phyloP scores from a whole-genome alignment of 805 yeast species.

The Ogataea paradorogensis region DNA sequence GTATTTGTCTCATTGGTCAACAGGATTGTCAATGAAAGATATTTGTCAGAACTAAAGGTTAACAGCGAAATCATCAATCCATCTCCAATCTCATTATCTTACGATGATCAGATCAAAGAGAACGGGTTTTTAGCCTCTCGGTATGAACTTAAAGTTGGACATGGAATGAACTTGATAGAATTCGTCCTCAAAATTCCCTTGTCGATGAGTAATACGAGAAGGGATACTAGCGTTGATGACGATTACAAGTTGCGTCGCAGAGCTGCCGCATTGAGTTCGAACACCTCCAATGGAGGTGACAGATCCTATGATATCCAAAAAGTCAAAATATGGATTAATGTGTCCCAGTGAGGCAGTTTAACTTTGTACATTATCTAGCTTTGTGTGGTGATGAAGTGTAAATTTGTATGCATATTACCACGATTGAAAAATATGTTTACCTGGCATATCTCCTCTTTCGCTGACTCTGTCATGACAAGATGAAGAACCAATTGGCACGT shows the following conservation, averaged over 20 bases:
- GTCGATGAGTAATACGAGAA: not conserved
- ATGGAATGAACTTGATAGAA: slow-evolving; percentile 45
- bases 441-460: too few relatives aligned
- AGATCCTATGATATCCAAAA: slow-evolving; percentile 30
- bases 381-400: not conserved
- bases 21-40: slow-evolving; percentile 36
- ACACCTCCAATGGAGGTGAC: slow-evolving; percentile 6
- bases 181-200: slow-evolving; percentile 33
- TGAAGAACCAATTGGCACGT: too few relatives aligned
- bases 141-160: slow-evolving; percentile 45
- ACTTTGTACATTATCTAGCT: not conserved
- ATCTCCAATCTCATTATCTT: slow-evolving; percentile 39
- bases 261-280: slow-evolving; percentile 5
- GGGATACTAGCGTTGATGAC: slow-evolving; percentile 3
- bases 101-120: slow-evolving; percentile 24
- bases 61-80: slow-evolving; percentile 46
- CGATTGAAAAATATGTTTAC: too few relatives aligned
- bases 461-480: too few relatives aligned
- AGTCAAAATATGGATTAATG: slow-evolving; percentile 40
- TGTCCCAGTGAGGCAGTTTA: slow-evolving; percentile 28
- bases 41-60: slow-evolving; percentile 37
- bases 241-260: slow-evolving; percentile 17
- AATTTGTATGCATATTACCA: not conserved
- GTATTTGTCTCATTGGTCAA: slow-evolving; percentile 44
- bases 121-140: slow-evolving; percentile 33